phyloP scores from a whole-genome alignment of 2,329 filamentous ascomycete genomes.

The Trichoderma harzianum region DNA sequence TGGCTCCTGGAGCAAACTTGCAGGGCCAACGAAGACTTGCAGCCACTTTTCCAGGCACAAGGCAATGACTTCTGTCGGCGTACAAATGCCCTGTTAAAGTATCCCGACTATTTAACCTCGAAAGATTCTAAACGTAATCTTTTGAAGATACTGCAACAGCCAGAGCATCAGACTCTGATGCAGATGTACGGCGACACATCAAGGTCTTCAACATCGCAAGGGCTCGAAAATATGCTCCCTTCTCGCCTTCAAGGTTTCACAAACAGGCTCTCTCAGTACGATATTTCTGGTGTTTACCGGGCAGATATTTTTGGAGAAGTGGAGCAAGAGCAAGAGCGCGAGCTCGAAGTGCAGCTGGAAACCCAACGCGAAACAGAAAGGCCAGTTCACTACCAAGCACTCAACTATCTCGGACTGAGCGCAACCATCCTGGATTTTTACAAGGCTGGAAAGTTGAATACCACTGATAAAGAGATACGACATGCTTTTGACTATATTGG shows the following conservation, averaged over 20 bases:
- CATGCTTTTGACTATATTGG: slow-evolving; percentile 41
- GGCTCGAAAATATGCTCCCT: not conserved
- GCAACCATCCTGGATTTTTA: slow-evolving; percentile 45
- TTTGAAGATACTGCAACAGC: slow-evolving; percentile 36
- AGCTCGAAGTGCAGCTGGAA: slow-evolving; percentile 58
- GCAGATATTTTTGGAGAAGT: slow-evolving; percentile 53
- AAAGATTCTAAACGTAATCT: slow-evolving; percentile 29
- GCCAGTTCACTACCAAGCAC: slow-evolving; percentile 37
- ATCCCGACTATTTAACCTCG: slow-evolving; percentile 41
- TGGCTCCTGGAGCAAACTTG: slow-evolving; percentile 68
- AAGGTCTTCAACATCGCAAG: not conserved
- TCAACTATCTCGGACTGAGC: slow-evolving; percentile 46
- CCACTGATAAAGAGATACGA: not conserved
- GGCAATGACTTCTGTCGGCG: slow-evolving; percentile 59
- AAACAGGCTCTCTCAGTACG: not conserved
- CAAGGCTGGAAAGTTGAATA: slow-evolving; percentile 36
- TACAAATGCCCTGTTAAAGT: slow-evolving; percentile 44
- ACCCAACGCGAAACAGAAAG: slow-evolving; percentile 53
- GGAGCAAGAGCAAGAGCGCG: slow-evolving; percentile 54
- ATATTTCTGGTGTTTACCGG: not conserved
- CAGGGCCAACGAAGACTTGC: slow-evolving; percentile 54
- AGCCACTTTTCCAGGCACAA: slow-evolving; percentile 57
- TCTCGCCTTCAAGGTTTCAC: not conserved
- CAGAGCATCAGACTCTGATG: slow-evolving; percentile 55
- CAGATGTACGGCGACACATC: slow-evolving; percentile 50